Base-by-base conservation (phyloP, 2,329 filamentous ascomycete species). In the Rutstroemia sp. region DNA sequence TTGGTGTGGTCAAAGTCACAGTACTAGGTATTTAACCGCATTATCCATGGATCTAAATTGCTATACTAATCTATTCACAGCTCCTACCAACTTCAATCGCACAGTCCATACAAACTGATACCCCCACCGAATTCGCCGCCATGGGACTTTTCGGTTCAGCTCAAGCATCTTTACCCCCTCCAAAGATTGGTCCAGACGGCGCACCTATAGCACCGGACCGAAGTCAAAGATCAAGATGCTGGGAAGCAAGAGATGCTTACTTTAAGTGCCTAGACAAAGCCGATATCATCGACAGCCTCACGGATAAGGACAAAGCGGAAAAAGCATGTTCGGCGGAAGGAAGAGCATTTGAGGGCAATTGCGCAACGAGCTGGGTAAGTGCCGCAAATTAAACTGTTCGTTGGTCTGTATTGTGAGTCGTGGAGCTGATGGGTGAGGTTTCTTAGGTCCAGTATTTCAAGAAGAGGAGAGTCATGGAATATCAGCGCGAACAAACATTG, bases 371-470 rank as follows among this genome's bases (percentile, higher is more conserved):
- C 69, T 99, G 94, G 94, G 94, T 95, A 73, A 65, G 86, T 80
- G 21, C 12, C 51, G 10, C 40, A 23, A 40, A n/a, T 16, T 19
- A 34, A 23, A 27, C 39, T 30, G 23, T 12, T 10, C 30, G 2
- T 23, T 6, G 9, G 10, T 14, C 17, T 19, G 16, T 21, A 0
- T 21, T 25, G 46, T 7, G 36, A 21, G 38, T 21, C 36, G 30
- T 19, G 54, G 46, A 5, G 48, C 45, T 57, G 59, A 61, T 64
- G 59, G 63, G 27, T 17, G 9, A 45, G 14, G n/a, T 36, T 12
- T 54, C 44, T 16, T 17, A 94, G 89, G 88, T 96, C 59, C 90
- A 91, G 73, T 97, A 99, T 73, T 99, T 99, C 75, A 96, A 97
- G 78, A 92, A 96, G 73, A 88, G 91, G 75, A 81, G 94, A 67